Base-by-base conservation (phyloP, 1,284 basidiomycete genomes). In the Meira nashicola region DNA sequence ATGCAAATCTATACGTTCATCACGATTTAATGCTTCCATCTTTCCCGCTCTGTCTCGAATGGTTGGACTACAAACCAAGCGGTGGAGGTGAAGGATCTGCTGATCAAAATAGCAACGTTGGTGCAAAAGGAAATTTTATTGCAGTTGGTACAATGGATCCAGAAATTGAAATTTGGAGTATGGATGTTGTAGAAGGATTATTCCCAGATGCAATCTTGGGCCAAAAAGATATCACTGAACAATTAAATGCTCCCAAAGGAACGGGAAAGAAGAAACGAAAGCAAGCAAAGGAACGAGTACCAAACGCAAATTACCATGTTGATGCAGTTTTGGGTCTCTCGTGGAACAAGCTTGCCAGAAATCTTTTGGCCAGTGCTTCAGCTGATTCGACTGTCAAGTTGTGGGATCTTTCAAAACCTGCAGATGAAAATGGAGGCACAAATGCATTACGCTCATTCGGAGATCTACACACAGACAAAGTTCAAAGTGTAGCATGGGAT, bases 401-500 rank as follows among this genome's bases (percentile, higher is more conserved):
- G 19, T 98, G 94, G 95, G 95, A 99, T 81, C 82, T 99, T 58
- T 88, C 85, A 44, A 83, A 89, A 0, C 52, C 49, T 3, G 68
- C 74, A 14, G 54, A 55, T 12, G 47, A 49, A 44, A 39, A 28
- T 10, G 58, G 56, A 10, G 58, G 58, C 12, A n/a, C 37, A 8
- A 80, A 81, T 1, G 84, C 92, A 9, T 84, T 96, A 73, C 83
- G 91, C 57, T 91, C 88, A 66, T 98, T 95, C 79, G 85, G 83
- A 44, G 51, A 44, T 14, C 81, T 92, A 39, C 95, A 98, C 80
- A 88, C 86, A 71, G 93, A 96, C 80, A 97, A 96, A 82, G 90
- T 98, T n/a, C 93, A 97, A 80, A 87, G 89, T 3, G 91, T 98
- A 2, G 89, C 94, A 74, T 99, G 95, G 95, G 95, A 95, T 78